Conservation (phyloP, 371 early-diverging fungal genomes). For the Apophysomyces variabilis region DNA sequence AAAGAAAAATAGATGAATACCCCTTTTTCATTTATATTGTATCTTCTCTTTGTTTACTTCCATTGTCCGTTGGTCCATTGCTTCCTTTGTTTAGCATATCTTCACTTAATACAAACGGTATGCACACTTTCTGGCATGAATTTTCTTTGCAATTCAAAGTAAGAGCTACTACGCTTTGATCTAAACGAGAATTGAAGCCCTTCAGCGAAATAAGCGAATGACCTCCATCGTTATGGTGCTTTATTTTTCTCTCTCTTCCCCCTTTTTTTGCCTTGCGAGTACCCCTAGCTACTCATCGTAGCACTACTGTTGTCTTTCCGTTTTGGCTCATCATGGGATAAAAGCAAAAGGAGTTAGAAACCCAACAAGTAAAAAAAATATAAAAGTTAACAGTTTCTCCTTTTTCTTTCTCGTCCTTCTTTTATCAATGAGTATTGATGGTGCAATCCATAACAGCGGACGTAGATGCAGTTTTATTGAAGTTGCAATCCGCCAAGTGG, state of each 20-base stretch:
- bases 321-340: not conserved
- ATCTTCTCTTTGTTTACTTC: too few species aligned
- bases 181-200: too few species aligned
- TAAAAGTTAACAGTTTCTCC: not conserved
- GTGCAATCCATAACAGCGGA: conserved; percentile 5
- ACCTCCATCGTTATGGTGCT: too few species aligned
- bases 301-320: conserved; percentile 4
- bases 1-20: too few species aligned
- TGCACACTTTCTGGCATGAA: too few species aligned
- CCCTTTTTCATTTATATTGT: too few species aligned
- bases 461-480: conserved; percentile 1
- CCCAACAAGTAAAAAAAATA: not conserved
- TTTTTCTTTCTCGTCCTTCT: not conserved
- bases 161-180: too few species aligned
- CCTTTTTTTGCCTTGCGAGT: not conserved
- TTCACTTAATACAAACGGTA: too few species aligned
- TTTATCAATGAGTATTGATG: conserved; percentile 7
- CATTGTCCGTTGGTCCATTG: too few species aligned
- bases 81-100: too few species aligned
- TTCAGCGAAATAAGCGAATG: too few species aligned
- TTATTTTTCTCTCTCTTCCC: not conserved
- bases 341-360: not conserved
- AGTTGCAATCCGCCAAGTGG: conserved; percentile 8
- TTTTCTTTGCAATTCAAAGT: too few species aligned
- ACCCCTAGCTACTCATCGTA: not conserved